A percentile compares a stretch with the other conserved stretches of the same genome.
phyloP scores from a whole-genome alignment of 371 early-diverging fungal genomes.

The Mucor saturninus region DNA sequence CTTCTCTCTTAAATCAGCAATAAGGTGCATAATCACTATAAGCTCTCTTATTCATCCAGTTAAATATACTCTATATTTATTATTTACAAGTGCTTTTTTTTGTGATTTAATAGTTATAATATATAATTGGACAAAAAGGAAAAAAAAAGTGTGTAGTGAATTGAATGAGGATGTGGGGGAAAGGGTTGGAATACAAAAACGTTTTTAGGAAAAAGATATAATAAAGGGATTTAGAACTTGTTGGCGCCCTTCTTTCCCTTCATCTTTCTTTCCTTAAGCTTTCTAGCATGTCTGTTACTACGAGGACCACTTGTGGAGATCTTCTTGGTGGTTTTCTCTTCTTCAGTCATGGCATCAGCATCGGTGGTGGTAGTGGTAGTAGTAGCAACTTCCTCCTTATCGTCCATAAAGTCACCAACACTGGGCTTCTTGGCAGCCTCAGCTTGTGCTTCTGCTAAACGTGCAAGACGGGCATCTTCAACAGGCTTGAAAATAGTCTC shows the following conservation, averaged over 20 bases:
- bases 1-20: no score
- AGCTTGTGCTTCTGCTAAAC: constrained; percentile 53
- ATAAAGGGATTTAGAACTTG: constrained; percentile 27
- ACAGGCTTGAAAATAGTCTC: constrained; percentile 47
- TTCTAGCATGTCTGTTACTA: constrained; percentile 39
- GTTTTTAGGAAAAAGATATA: background rate
- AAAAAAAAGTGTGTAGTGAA: constrained; percentile 2
- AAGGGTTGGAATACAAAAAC: constrained; percentile 5
- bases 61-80: background rate
- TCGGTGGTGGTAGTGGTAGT: background rate
- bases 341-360: constrained; percentile 13
- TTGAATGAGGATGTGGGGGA: background rate
- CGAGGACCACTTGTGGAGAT: constrained; percentile 49
- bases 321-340: constrained; percentile 19
- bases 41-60: no score
- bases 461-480: constrained; percentile 48
- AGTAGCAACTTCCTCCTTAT: constrained; percentile 24
- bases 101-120: background rate
- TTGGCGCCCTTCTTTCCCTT: constrained; percentile 28
- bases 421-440: constrained; percentile 47
- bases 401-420: constrained; percentile 37
- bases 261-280: constrained; percentile 42
- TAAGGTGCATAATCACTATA: no score
- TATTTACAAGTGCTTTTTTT: constrained; percentile 2
- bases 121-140: background rate